phyloP scores from a whole-genome alignment of 306 rosid species.

The Fragaria vesca region DNA sequence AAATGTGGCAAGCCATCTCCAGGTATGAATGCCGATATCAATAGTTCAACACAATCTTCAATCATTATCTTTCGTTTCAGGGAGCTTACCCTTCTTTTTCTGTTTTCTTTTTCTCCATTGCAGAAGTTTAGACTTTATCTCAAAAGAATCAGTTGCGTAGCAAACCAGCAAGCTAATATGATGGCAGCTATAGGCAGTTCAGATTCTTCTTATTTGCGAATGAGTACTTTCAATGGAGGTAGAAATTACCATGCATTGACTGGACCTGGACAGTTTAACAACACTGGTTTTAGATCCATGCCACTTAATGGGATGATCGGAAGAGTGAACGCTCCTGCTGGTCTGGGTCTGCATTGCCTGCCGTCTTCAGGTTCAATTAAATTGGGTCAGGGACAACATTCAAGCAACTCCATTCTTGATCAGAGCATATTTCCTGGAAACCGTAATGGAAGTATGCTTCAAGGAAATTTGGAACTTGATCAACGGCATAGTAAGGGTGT shows the following conservation, averaged over 20 bases:
- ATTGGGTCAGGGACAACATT: slow-evolving; percentile 53
- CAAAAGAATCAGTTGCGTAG: slow-evolving; percentile 76
- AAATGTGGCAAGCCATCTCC: slow-evolving; percentile 98
- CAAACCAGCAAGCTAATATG: slow-evolving; percentile 92
- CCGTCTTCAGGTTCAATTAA: slow-evolving; percentile 64
- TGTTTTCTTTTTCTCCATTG: slow-evolving; percentile 19
- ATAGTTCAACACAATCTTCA: slow-evolving; percentile 22
- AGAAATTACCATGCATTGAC: slow-evolving; percentile 51
- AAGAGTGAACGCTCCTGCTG: slow-evolving; percentile 70
- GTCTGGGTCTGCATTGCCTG: slow-evolving; percentile 56
- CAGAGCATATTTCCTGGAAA: slow-evolving; percentile 50
- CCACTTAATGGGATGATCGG: slow-evolving; percentile 64
- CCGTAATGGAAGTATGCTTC: slow-evolving; percentile 46
- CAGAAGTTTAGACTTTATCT: slow-evolving; percentile 96
- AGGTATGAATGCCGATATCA: slow-evolving; percentile 47
- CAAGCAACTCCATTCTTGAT: slow-evolving; percentile 41
- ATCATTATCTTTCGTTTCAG: slow-evolving; percentile 12
- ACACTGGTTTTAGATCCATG: slow-evolving; percentile 55
- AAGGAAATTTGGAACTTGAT: slow-evolving; percentile 56
- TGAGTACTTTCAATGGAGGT: slow-evolving; percentile 53
- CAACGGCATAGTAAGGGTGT: slow-evolving; percentile 44
- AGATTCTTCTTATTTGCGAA: slow-evolving; percentile 71
- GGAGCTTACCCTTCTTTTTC: slow-evolving; percentile 13
- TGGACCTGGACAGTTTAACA: slow-evolving; percentile 62
- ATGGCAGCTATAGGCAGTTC: slow-evolving; percentile 73